A percentile compares a stretch with the other conserved stretches of the same genome.
These are phyloP conservation scores for Daldinia childiae DNA, from an alignment of 495 filamentous ascomycete species.

Conservation along the genomic window DNA sequence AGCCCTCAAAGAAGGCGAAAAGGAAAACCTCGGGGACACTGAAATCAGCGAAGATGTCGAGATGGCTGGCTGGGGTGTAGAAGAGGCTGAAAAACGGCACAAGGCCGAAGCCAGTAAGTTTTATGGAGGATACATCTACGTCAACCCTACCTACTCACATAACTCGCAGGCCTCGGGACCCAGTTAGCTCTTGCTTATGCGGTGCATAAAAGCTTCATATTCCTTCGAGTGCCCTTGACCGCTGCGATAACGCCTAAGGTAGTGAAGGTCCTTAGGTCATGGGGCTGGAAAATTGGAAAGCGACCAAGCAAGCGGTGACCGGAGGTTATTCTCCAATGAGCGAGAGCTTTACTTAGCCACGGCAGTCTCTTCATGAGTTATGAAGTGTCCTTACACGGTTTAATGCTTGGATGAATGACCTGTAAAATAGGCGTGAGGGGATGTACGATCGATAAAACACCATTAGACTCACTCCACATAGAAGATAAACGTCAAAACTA, in stretches of 20 bases:
- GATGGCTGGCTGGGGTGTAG: slow-evolving; percentile 61
- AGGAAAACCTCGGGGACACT: slow-evolving; percentile 42
- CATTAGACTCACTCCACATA: slow-evolving; percentile 43
- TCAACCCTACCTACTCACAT: slow-evolving; percentile 13
- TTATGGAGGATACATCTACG: not conserved
- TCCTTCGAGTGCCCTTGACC: slow-evolving; percentile 88
- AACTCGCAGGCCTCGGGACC: slow-evolving; percentile 65
- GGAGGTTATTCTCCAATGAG: not conserved
- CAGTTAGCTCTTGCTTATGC: slow-evolving; percentile 95
- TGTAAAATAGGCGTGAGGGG: slow-evolving; percentile 26
- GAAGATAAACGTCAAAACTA: slow-evolving; percentile 19
- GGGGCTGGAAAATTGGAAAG: slow-evolving; percentile 76
- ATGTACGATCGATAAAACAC: slow-evolving; percentile 27
- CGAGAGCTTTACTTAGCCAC: not conserved
- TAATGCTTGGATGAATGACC: not conserved
- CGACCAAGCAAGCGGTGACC: slow-evolving; percentile 46
- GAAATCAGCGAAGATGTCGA: slow-evolving; percentile 50
- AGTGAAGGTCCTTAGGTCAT: slow-evolving; percentile 81
- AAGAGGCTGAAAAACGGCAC: slow-evolving; percentile 58
- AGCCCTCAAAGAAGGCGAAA: slow-evolving; percentile 47
- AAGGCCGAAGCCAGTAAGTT: slow-evolving; percentile 65
- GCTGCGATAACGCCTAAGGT: slow-evolving; percentile 91
- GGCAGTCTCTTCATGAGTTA: not conserved
- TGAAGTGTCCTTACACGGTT: not conserved
- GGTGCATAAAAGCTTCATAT: slow-evolving; percentile 98